phyloP scores from a whole-genome alignment of 2,329 filamentous ascomycete species.

The Ceratocystiopsis brevicomis region DNA sequence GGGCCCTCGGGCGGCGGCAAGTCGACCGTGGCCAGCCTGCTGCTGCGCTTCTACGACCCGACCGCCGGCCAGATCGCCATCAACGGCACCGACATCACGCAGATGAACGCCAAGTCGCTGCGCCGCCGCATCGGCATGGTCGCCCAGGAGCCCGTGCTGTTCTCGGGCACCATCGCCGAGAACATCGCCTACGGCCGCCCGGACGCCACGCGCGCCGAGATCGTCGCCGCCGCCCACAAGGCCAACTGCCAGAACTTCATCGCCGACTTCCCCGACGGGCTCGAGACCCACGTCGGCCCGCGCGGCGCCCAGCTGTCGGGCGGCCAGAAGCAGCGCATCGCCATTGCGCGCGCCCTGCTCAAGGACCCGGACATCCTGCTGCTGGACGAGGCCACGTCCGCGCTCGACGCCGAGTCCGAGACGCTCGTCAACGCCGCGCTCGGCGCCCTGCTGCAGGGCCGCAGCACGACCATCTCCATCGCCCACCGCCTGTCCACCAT shows the following conservation, averaged over 20 bases:
- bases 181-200: conserved; percentile 88
- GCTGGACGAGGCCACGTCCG: conserved; percentile 88
- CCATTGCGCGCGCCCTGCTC: conserved; percentile 82
- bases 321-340: conserved; percentile 94
- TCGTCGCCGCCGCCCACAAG: conserved; percentile 69
- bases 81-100: conserved; percentile 62
- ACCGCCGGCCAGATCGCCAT: conserved; percentile 62
- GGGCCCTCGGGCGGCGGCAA: conserved; percentile 93
- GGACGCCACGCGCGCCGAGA: conserved; percentile 56
- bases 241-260: conserved; percentile 88
- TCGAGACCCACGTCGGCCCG: conserved; percentile 85
- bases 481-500: conserved; percentile 92
- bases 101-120: conserved; percentile 84
- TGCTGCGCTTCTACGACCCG: conserved; percentile 81
- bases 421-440: conserved; percentile 89
- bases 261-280: conserved; percentile 83
- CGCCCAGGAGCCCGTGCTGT: conserved; percentile 84
- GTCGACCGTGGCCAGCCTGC: conserved; percentile 79
- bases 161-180: conserved; percentile 67
- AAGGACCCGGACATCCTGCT: conserved; percentile 96
- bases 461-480: conserved; percentile 94
- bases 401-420: conserved; percentile 89
- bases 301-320: conserved; percentile 86
- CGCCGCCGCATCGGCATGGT: conserved; percentile 88
- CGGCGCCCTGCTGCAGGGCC: conserved; percentile 58